Evolutionary conservation across 192 early-diverging fungal species (phyloP).

Genomic region (Geranomyces michiganensis): DNA sequence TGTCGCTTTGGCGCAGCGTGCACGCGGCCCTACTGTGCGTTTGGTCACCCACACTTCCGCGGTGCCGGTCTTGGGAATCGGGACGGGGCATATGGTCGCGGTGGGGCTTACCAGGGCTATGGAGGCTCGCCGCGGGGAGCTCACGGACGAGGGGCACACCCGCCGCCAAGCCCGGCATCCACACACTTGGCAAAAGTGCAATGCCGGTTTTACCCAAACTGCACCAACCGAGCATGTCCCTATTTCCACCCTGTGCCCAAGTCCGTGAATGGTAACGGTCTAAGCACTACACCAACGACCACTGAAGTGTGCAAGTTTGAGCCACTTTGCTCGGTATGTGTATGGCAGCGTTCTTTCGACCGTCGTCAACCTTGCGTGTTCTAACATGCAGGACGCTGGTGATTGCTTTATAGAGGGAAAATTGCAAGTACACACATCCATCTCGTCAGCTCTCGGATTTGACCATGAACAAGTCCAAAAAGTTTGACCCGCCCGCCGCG

Average conservation of each 20-base stretch:
- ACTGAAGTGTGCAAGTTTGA: constrained; percentile 12
- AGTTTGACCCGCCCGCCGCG: background rate
- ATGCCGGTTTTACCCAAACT: constrained; percentile 15
- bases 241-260: constrained; percentile 8
- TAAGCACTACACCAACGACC: background rate
- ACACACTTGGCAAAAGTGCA: constrained; percentile 1
- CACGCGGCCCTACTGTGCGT: constrained; percentile 11
- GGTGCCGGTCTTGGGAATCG: background rate
- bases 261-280: background rate
- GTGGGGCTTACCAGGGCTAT: background rate
- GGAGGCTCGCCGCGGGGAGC: background rate
- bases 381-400: background rate
- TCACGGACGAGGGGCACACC: background rate
- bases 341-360: too few relatives aligned
- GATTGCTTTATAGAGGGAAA: too few relatives aligned
- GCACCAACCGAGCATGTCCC: constrained; percentile 7
- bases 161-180: background rate
- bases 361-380: background rate
- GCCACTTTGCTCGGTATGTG: constrained; percentile 12
- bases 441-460: background rate
- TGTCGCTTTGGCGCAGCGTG: constrained; percentile 13
- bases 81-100: background rate
- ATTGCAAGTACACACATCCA: constrained; percentile 7
- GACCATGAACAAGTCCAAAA: constrained; percentile 1
- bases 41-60: background rate